phyloP scores from a whole-genome alignment of 2,329 filamentous ascomycete species.

The Penicillium sp. region DNA sequence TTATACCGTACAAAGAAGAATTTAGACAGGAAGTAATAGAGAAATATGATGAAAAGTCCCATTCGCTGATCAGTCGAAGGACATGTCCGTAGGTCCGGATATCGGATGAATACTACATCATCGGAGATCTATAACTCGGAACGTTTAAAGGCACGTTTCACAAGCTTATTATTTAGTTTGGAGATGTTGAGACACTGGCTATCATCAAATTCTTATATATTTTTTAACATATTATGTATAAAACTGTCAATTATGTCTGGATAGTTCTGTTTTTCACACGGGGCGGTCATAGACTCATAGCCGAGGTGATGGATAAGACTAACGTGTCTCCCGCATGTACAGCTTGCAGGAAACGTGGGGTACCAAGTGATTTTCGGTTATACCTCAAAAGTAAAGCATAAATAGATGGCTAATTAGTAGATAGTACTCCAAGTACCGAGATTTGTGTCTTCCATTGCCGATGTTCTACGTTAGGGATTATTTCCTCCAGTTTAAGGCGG shows the following conservation, averaged over 20 bases:
- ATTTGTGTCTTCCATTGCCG: neutral
- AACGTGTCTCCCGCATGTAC: neutral
- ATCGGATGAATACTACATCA: conserved; percentile 15
- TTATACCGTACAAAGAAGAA: neutral
- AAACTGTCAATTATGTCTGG: neutral
- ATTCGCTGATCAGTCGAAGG: conserved; percentile 5
- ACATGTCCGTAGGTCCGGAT: conserved; percentile 26
- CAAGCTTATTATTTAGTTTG: neutral
- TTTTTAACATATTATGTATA: neutral
- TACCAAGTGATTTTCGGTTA: neutral
- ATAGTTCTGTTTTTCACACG: neutral
- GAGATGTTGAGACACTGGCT: neutral
- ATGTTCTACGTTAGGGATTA: neutral
- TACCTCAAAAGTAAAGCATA: neutral
- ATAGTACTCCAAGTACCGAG: neutral
- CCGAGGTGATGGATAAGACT: neutral
- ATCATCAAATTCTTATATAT: neutral
- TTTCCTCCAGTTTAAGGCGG: neutral
- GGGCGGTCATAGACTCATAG: neutral
- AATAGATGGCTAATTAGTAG: neutral
- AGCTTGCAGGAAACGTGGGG: neutral
- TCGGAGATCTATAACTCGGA: neutral
- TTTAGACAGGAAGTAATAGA: neutral
- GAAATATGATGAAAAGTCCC: neutral
- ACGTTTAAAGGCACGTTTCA: neutral